These are phyloP conservation scores for Ascochyta fabae DNA, from an alignment of 2,329 filamentous ascomycete species.

Conservation along the genomic window DNA sequence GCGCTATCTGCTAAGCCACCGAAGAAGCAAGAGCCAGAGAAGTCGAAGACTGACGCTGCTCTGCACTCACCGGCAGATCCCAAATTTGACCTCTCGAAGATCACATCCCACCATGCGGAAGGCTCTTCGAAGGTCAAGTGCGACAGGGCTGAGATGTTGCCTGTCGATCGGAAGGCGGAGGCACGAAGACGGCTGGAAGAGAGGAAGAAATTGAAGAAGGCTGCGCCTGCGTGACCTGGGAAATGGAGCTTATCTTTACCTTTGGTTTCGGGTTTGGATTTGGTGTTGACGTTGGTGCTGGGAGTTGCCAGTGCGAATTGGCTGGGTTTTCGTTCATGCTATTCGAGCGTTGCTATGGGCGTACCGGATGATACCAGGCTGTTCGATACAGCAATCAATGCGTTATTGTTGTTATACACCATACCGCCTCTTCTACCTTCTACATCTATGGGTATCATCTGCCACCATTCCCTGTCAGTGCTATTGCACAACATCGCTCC, in stretches of 20 bases:
- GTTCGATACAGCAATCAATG: conserved; percentile 1
- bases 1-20: conserved; percentile 4
- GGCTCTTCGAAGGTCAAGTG: conserved; percentile 27
- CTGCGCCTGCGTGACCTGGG: conserved; percentile 10
- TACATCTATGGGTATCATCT: background rate
- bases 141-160: conserved; percentile 26
- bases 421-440: background rate
- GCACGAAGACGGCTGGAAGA: conserved; percentile 36
- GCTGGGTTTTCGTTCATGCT: background rate
- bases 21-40: background rate
- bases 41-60: background rate
- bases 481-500: background rate
- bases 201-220: conserved; percentile 37
- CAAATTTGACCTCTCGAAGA: conserved; percentile 31
- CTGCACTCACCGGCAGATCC: conserved; percentile 19
- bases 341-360: conserved; percentile 17
- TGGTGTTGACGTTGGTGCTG: background rate
- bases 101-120: conserved; percentile 34
- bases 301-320: background rate
- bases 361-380: conserved; percentile 33
- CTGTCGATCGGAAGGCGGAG: conserved; percentile 35
- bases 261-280: background rate
- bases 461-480: background rate
- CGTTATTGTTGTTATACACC: background rate
- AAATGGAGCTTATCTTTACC: background rate